Evolutionary conservation across 805 yeast species (phyloP), one percentile per base, ranked within the genome.

Genomic region (Yarrowia porcina): DNA sequence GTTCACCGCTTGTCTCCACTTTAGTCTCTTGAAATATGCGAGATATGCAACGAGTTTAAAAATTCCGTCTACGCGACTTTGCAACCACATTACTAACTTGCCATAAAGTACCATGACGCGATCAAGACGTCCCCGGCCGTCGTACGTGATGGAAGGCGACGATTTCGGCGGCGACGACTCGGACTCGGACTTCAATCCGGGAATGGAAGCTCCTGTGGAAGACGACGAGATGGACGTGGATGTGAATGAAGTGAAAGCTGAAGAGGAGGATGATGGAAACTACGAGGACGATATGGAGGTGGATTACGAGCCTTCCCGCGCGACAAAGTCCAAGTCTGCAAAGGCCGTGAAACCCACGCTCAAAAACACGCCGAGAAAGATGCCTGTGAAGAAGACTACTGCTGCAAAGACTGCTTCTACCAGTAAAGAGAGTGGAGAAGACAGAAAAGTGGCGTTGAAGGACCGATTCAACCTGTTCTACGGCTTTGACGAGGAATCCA

Each of bases 401-500:
- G 4, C n/a, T 17, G n/a, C 33, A 21, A 52, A 27, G 23, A 23
- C 38, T n/a, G 28, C 57, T 23, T n/a, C 64, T 3, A 25, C 33
- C 1, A 15, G 33, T 10, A 28, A 54, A 44, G 23, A 35, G 21
- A 38, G 27, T 15, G 52, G 57, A 33, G 61, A 23, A 27, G 45
- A 30, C 33, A 64, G 39, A 21, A 54, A n/a, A 66, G 61, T 30
- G 52, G 64, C 6, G 4, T 70, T 80, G 13, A 76, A 76, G 50
- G 84, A 80, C 35, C 76, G 80, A 52, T 67, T 79, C 39, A 70
- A 69, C 35, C 71, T 79, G 42, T 68, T 80, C 56, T 85, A 79
- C 69, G 92, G 92, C 0, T 69, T 73, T 27, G 79, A 83, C 66
- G 77, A 76, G 36, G 71, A 70, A 0, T 77, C 77, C 59, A 75